phyloP scores from a whole-genome alignment of 2,329 filamentous ascomycete genomes.

The Diaporthe nobilis region DNA sequence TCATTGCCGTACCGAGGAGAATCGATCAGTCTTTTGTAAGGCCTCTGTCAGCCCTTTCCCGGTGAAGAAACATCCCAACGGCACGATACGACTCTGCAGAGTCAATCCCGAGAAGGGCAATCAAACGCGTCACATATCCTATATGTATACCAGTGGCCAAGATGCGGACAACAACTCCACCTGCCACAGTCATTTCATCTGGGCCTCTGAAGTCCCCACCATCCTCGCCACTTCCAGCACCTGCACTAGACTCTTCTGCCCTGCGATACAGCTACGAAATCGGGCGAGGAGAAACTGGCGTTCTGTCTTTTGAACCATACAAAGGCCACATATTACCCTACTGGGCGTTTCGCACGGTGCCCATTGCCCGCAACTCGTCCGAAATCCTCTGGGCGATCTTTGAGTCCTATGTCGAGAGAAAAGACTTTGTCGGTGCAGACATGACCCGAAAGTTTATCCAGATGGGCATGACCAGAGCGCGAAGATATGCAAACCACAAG shows the following conservation, averaged over 20 bases:
- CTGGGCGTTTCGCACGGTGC: conserved; percentile 70
- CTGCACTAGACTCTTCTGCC: conserved; percentile 29
- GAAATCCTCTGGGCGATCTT: conserved; percentile 64
- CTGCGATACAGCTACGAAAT: conserved; percentile 62
- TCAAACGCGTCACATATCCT: too few species aligned
- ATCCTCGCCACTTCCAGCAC: conserved; percentile 25
- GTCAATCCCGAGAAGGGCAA: not conserved
- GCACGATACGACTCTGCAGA: not conserved
- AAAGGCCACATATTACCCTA: conserved; percentile 71
- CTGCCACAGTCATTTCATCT: not conserved
- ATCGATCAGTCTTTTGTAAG: not conserved
- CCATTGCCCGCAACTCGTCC: conserved; percentile 66
- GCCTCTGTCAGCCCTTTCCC: not conserved
- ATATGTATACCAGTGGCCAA: too few species aligned
- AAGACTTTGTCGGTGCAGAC: conserved; percentile 75
- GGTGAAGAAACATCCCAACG: not conserved
- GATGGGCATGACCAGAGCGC: conserved; percentile 76
- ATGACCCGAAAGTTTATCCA: conserved; percentile 76
- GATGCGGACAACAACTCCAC: not conserved
- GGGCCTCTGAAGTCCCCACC: conserved; percentile 33
- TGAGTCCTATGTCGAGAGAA: conserved; percentile 61
- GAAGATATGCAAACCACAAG: conserved; percentile 69
- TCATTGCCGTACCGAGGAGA: too few species aligned
- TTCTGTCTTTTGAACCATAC: conserved; percentile 75
- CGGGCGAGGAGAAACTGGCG: conserved; percentile 71